Base-by-base conservation (phyloP, 2,329 filamentous ascomycete genomes). In the Xylaria sp. region DNA sequence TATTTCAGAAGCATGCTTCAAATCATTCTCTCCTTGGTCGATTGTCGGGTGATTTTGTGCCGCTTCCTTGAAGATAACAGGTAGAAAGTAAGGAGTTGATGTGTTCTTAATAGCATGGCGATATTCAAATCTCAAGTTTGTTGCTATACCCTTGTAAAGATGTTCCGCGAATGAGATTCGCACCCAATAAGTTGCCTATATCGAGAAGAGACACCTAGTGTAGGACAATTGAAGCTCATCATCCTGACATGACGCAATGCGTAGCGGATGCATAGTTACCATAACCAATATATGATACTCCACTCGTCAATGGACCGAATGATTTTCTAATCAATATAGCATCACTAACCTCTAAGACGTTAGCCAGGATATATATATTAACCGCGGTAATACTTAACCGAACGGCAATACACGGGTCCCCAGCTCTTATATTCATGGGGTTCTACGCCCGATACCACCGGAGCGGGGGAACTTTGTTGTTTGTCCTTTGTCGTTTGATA, bases 371-470 rank as follows among this genome's bases (percentile, higher is more conserved):
- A 58, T 41, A 3, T 41, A 28, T 13, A 44, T 39, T 39, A 58
- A 15, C 37, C 57, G 10, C 32, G 18, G 9, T 10, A 25, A 25
- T 39, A 13, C 60, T 55, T 66, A 55, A 48, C 50, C 63, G 63
- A 23, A 44, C n/a, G 48, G 56, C 8, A 48, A 34, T 48, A 48
- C 18, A 18, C n/a, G 50, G 25, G 15, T 7, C 28, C 7, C 39
- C 20, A 25, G 54, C 1, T 32, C 48, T 18, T 34, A 46, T 34
- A 2, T 15, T 28, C 15, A 7, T n/a, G 41, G 3, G 9, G 18
- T 37, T 23, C 48, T 32, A 34, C 32, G 37, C 34, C 20, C 44
- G n/a, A 18, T 25, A 50, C 7, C 41, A 60, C 10, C 18, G n/a
- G 58, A 57, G 57, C 39, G 28, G 64, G 57, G 41, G 20, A n/a